A percentile compares a stretch with the other conserved stretches of the same genome.
phyloP scores from a whole-genome alignment of 495 filamentous ascomycete species.

The Emericellopsis terricola region DNA sequence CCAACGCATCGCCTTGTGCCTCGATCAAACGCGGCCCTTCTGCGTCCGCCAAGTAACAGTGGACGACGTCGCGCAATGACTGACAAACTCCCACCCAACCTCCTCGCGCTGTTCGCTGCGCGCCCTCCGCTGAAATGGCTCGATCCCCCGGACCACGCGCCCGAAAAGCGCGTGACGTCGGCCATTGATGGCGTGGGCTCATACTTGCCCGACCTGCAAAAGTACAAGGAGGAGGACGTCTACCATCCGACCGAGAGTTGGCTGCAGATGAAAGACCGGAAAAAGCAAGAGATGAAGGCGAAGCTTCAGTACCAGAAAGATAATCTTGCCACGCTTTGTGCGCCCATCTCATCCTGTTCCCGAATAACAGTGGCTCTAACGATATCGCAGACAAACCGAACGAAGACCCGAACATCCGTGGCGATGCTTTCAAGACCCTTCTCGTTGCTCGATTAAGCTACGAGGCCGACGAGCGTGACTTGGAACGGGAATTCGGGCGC shows the following conservation, averaged over 20 bases:
- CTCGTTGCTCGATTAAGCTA: constrained; percentile 85
- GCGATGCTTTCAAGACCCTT: constrained; percentile 87
- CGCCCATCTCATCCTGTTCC: too few relatives aligned
- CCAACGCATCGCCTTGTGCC: too few relatives aligned
- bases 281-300: constrained; percentile 57
- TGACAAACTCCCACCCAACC: constrained; percentile 81
- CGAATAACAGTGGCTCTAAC: too few relatives aligned
- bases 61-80: too few relatives aligned
- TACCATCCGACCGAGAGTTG: constrained; percentile 82
- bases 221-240: constrained; percentile 52
- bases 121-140: constrained; percentile 84
- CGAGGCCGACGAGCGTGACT: constrained; percentile 69
- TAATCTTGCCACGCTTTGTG: too few relatives aligned
- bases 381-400: constrained; percentile 50
- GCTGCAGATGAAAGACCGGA: constrained; percentile 67
- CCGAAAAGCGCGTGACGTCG: constrained; percentile 61
- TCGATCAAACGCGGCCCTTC: too few relatives aligned
- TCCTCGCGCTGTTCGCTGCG: constrained; percentile 85
- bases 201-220: constrained; percentile 48
- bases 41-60: too few relatives aligned
- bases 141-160: constrained; percentile 62
- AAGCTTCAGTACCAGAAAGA: too few relatives aligned
- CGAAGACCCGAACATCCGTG: constrained; percentile 69
- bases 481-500: constrained; percentile 86
- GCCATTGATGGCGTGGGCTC: constrained; percentile 53